Base-by-base conservation (phyloP, 108 stramenopile genomes). In the Fragilaria radians region DNA sequence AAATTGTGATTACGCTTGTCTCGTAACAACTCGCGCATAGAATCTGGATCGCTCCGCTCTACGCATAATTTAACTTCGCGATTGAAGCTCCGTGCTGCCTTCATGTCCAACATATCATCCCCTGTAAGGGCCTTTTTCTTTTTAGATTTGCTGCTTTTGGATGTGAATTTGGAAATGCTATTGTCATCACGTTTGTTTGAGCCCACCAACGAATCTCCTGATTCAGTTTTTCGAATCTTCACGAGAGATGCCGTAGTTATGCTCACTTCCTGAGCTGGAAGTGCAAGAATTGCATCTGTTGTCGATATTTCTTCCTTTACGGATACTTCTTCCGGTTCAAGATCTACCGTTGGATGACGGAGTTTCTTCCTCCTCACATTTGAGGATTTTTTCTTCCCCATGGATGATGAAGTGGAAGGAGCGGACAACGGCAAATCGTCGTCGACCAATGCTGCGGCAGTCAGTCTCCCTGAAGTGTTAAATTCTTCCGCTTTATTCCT, bases 51-150 rank as follows among this genome's bases (percentile, higher is more conserved):
- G 29, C 80, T 81, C 4, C 70, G 69, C 61, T 91, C 88, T 7
- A 90, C 85, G 67, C 86, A 87, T 1, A 55, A 48, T 32, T 84
- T 70, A 22, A 94, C 88, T 14, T 64, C 52, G 26, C 76, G 67
- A 68, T 94, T 94, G 70, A 94, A 94, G 5, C 59, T 68, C 32
- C 82, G 80, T 7, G 83, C 89, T 9, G 88, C 86, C 45, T 65
- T 62, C 28, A 78, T 75, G 57, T 86, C 86, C n/a, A 73, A 78
- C 9, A 80, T 78, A 33, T 80, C 77, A 50, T 87, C 80, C 27
- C 53, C 80, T 59, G 78, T 81, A 19, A 77, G 62, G 11, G 59
- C 82, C 68, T 81, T 83, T 34, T 80, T 76, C 59, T 75, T 73
- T 46, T 73, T 67, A 26, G 83, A 83, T 52, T 68, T 71, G 51